Evolutionary conservation across 1,284 basidiomycete species (phyloP), one percentile per base, ranked within the genome.

Genomic region (Pseudozyma sp.): DNA sequence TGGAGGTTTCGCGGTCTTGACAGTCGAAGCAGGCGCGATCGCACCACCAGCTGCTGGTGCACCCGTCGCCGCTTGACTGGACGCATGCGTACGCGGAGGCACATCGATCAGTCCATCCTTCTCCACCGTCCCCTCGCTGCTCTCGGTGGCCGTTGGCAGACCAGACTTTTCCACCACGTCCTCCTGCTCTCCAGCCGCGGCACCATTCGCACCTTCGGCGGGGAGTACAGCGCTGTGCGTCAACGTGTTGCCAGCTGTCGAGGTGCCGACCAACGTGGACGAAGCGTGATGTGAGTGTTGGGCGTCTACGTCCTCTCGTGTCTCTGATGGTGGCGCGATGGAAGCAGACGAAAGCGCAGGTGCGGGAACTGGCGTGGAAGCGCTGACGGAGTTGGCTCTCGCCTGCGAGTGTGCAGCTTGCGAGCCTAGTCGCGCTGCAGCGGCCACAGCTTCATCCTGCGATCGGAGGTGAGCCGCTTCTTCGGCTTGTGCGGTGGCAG

Each of bases 361-460:
- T 34, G 66, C 56, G 0, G 53, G 37, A 3, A 13, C 33, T n/a
- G 33, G 4, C 11, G 31, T 7, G 7, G 51, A 1, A 24, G 46
- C 60, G 7, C 31, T 30, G 19, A 34, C 34, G 16, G 55, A 59
- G 7, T 68, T 51, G 19, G 52, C 67, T 8, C 62, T 30, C 9
- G 70, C 61, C 29, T 68, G 66, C 11, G 66, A 58, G 3, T 61
- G 58, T 4, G 70, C 70, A 34, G 70, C 70, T 47, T 74, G 49
- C 10, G 62, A 68, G 1, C 65, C 70, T 5, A 68, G 47, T 9
- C 61, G 34, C 7, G 70, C 66, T 7, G 70, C 65, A 16, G 52
- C 70, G 4, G 70, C 65, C 0, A 68, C 70, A 4, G 66, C 70
- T 49, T 68, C 51, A 14, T 68, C 61, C 52, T 68, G 66, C 33